Conservation (phyloP, 176 grass and related monocot species). For the Puya raimondii region DNA sequence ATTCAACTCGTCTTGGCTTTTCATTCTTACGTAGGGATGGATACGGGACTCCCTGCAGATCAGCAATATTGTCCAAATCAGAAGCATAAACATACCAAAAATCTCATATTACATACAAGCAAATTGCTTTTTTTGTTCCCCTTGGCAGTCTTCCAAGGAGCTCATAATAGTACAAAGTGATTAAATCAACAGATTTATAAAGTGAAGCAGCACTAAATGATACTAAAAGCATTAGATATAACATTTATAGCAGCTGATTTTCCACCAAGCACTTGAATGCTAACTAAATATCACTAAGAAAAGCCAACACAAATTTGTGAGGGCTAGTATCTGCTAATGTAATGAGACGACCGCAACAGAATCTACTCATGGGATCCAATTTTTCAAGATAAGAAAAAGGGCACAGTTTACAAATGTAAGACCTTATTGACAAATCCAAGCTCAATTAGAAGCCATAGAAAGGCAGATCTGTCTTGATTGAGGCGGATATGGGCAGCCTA, state of each 20-base stretch:
- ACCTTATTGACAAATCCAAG: too few relatives aligned
- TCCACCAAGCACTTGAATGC: neutral
- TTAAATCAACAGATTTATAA: neutral
- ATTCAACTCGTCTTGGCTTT: slow-evolving; percentile 84
- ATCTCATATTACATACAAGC: too few relatives aligned
- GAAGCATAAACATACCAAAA: neutral
- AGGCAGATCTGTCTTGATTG: too few relatives aligned
- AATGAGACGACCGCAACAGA: too few relatives aligned
- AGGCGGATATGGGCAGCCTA: too few relatives aligned
- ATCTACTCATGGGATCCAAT: too few relatives aligned
- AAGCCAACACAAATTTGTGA: neutral
- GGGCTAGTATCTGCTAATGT: neutral
- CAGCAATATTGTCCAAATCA: neutral
- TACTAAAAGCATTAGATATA: neutral
- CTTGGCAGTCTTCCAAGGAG: neutral
- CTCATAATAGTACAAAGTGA: neutral
- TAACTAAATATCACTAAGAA: neutral
- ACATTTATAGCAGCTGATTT: neutral
- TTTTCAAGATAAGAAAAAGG: too few relatives aligned
- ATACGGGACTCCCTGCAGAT: slow-evolving; percentile 72
- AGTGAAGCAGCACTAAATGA: neutral
- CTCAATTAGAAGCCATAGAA: too few relatives aligned
- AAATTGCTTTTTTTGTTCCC: neutral
- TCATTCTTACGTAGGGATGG: slow-evolving; percentile 76
- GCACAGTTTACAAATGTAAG: too few relatives aligned